Evolutionary conservation across 2,329 filamentous ascomycete genomes (phyloP).

Genomic region (Colletotrichum gloeosporioides): DNA sequence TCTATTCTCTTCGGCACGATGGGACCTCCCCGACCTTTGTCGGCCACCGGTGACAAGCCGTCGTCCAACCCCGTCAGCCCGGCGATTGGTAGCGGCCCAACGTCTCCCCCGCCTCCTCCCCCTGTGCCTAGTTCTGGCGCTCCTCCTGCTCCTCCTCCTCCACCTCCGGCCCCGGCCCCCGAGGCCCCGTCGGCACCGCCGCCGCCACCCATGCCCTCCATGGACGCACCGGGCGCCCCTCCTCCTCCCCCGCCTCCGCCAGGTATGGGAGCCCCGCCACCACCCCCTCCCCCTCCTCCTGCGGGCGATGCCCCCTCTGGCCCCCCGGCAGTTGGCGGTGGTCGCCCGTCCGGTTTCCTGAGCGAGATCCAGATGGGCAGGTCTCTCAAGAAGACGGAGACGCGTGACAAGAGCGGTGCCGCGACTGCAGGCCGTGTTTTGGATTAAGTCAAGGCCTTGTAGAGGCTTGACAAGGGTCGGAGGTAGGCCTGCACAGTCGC

Average conservation of each 20-base stretch:
- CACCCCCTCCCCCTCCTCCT: slow-evolving; percentile 49
- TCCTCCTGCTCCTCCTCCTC: slow-evolving; percentile 35
- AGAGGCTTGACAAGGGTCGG: background rate
- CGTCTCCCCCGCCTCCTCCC: slow-evolving; percentile 38
- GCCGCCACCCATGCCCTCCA: slow-evolving; percentile 36
- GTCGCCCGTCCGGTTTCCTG: slow-evolving; percentile 69
- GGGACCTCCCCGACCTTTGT: slow-evolving; percentile 88
- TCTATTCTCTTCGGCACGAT: slow-evolving; percentile 97
- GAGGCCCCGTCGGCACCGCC: slow-evolving; percentile 30
- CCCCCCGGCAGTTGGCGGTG: slow-evolving; percentile 53
- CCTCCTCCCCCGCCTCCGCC: slow-evolving; percentile 48
- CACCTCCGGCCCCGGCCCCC: slow-evolving; percentile 27
- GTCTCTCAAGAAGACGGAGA: slow-evolving; percentile 84
- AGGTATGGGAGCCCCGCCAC: slow-evolving; percentile 38
- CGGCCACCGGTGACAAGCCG: slow-evolving; percentile 77
- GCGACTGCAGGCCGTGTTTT: slow-evolving; percentile 78
- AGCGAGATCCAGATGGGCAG: slow-evolving; percentile 84
- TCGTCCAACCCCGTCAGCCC: slow-evolving; percentile 44
- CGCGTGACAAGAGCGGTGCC: slow-evolving; percentile 82
- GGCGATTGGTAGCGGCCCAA: slow-evolving; percentile 40
- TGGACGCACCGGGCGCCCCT: slow-evolving; percentile 35
- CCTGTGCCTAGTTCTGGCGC: slow-evolving; percentile 26
- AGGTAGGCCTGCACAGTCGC: background rate
- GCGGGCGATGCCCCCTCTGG: slow-evolving; percentile 43
- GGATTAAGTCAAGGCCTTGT: slow-evolving; percentile 39